phyloP scores from a whole-genome alignment of 208 protist species.

The Crithidia brevicula region DNA sequence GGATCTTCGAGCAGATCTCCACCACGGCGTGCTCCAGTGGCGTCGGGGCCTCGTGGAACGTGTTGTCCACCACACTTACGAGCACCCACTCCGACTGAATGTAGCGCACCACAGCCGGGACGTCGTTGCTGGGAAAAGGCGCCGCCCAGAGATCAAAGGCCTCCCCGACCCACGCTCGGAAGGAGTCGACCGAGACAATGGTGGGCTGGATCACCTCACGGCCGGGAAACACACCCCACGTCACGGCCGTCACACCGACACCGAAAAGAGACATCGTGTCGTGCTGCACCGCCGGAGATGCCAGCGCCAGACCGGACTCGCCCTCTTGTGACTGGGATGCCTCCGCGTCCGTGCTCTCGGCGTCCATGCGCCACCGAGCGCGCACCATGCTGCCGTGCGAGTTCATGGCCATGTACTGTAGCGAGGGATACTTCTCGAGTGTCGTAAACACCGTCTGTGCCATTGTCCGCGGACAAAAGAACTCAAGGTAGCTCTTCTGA shows the following conservation, averaged over 20 bases:
- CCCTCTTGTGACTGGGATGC: background rate
- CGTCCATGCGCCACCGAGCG: slow-evolving; percentile 33
- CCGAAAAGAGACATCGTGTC: slow-evolving; percentile 29
- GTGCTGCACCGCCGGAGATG: slow-evolving; percentile 8
- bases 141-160: slow-evolving; percentile 63
- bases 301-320: background rate
- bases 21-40: slow-evolving; percentile 40
- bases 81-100: slow-evolving; percentile 63
- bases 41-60: slow-evolving; percentile 39
- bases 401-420: slow-evolving; percentile 60
- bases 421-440: slow-evolving; percentile 50
- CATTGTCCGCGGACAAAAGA: slow-evolving; percentile 54
- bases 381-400: slow-evolving; percentile 27
- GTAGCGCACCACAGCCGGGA: slow-evolving; percentile 40
- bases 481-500: slow-evolving; percentile 74
- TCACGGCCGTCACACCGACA: slow-evolving; percentile 53
- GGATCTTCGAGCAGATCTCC: slow-evolving; percentile 56
- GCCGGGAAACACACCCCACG: slow-evolving; percentile 75
- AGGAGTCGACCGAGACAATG: slow-evolving; percentile 64
- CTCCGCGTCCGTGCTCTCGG: slow-evolving; percentile 1
- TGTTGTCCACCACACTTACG: slow-evolving; percentile 59
- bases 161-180: slow-evolving; percentile 59
- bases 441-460: slow-evolving; percentile 39
- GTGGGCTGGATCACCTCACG: slow-evolving; percentile 73
- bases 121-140: slow-evolving; percentile 37